phyloP scores from a whole-genome alignment of 2,329 filamentous ascomycete genomes.

The Fusarium sterilihyphosum region DNA sequence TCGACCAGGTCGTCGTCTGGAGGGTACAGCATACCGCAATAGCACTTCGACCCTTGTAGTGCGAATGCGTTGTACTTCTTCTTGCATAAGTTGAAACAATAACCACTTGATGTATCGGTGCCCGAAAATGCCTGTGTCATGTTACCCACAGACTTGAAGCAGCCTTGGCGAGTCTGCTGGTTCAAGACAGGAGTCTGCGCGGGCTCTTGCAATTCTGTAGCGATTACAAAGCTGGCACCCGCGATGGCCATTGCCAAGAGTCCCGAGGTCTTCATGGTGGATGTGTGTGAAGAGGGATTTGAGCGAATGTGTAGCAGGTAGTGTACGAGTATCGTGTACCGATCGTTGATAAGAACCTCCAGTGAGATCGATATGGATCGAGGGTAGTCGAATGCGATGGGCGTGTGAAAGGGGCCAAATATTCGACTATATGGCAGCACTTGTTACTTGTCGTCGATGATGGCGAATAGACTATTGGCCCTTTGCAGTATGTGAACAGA shows the following conservation, averaged over 20 bases:
- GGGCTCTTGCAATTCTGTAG: neutral
- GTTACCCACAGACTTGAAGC: neutral
- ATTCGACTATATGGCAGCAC: neutral
- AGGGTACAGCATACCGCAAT: neutral
- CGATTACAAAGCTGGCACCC: neutral
- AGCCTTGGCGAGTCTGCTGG: neutral
- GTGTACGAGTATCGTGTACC: neutral
- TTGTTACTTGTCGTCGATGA: neutral
- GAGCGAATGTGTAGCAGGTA: neutral
- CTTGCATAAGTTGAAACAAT: neutral
- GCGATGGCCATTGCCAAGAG: neutral
- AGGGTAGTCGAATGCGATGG: neutral
- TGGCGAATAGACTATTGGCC: neutral
- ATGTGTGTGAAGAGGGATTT: neutral
- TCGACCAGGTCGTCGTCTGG: slow-evolving; percentile 50
- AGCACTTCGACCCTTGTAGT: neutral
- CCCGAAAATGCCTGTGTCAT: neutral
- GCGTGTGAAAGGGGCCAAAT: neutral
- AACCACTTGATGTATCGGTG: neutral
- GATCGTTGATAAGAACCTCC: neutral
- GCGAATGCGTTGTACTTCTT: neutral
- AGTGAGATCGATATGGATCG: neutral
- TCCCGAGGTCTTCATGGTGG: neutral
- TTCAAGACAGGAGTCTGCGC: neutral
- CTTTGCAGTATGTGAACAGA: neutral